Percentiles rank a stretch among this genome's conserved stretches.
Conservation (phyloP, 2,329 filamentous ascomycete genomes). For the Neonectria faginata region DNA sequence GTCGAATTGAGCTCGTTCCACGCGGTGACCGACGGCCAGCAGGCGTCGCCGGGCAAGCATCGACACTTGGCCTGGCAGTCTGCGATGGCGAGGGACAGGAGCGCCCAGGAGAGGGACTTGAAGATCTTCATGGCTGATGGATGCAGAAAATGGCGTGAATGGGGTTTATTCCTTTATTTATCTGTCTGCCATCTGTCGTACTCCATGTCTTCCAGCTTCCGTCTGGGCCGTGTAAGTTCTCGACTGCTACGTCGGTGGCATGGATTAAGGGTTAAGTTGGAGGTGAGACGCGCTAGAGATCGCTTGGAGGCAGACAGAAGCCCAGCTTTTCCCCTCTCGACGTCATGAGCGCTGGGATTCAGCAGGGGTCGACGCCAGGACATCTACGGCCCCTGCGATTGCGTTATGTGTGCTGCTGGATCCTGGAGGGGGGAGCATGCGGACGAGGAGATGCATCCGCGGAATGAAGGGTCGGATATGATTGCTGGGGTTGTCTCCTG, state of each 20-base stretch:
- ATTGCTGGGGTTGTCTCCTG: not conserved
- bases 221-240: not conserved
- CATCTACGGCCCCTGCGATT: not conserved
- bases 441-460: constrained; percentile 13
- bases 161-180: constrained; percentile 4
- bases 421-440: constrained; percentile 11
- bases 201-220: not conserved
- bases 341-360: constrained; percentile 15
- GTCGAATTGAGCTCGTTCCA: constrained; percentile 65
- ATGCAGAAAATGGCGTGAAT: not conserved
- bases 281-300: constrained; percentile 15
- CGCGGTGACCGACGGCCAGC: constrained; percentile 61
- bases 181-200: not conserved
- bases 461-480: not conserved
- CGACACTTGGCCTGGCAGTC: constrained; percentile 50
- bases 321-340: not conserved
- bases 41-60: constrained; percentile 62
- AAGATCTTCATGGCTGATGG: constrained; percentile 34
- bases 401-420: not conserved
- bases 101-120: constrained; percentile 19
- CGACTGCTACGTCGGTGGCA: constrained; percentile 14
- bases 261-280: not conserved
- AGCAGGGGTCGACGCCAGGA: not conserved
- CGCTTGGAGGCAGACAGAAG: constrained; percentile 2
- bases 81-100: constrained; percentile 32